Base-by-base conservation (phyloP, 257 asterid genomes). In the Ophiorrhiza pumila region DNA sequence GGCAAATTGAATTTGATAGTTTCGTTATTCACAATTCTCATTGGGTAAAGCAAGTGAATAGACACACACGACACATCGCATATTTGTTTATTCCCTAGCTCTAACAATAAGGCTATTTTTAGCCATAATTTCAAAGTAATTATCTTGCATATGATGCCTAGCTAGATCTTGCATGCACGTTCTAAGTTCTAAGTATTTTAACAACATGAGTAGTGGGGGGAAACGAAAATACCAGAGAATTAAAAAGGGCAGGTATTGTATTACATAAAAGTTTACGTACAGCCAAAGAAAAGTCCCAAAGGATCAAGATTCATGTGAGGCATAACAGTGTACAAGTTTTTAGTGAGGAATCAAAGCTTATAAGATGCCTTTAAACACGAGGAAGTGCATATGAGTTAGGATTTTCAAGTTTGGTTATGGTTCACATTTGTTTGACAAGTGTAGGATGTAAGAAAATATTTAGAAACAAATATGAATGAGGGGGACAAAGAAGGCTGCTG, bases 301-400 rank as follows among this genome's bases (percentile, higher is more conserved):
- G 35, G 71, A 25, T 31, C 82, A 68, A 74, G 82, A 72, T 67
- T 63, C 88, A 81, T 76, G 88, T 81, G 88, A 79, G 69, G 68
- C 50, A 73, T 58, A 49, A 71, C 73, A 67, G 32, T 18, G 29
- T 32, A 56, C 61, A 68, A 31, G 75, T 42, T 42, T 63, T n/a
- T n/a, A 42, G 50, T 0, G 59, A 41, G 32, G 61, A 67, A 37
- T 42, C 65, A 58, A 6, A 4, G 41, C 41, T 27, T 60, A n/a
- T n/a, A n/a, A 31, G 35, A 49, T 61, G 47, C 27, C 63, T 77
- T n/a, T 22, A n/a, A 69, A 39, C 65, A 58, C 72, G 68, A 74
- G 62, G 71, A 59, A 61, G 66, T 25, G 35, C 69, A 76, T 66
- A 74, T 65, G 77, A 65, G 12, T 68, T 22, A 15, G n/a, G 9